Evolutionary conservation across 2,329 filamentous ascomycete genomes (phyloP).

Genomic region (Botrytis cinerea): DNA sequence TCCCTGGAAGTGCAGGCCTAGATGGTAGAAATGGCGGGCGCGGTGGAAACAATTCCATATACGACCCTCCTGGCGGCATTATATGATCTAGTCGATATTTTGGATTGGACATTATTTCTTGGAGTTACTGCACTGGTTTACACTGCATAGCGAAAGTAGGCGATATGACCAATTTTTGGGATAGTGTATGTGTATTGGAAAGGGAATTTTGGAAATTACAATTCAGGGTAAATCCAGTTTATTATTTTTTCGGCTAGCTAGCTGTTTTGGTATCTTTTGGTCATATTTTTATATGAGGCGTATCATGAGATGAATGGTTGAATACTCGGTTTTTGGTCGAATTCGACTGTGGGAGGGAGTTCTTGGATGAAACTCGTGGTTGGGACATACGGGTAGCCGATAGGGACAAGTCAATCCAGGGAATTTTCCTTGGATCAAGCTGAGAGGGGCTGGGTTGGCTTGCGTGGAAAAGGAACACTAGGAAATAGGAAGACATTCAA

Average conservation of each 20-base stretch:
- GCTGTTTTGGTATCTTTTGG: slow-evolving; percentile 17
- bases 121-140: slow-evolving; percentile 21
- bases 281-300: slow-evolving; percentile 23
- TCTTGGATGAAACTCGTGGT: slow-evolving; percentile 22
- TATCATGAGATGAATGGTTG: slow-evolving; percentile 23
- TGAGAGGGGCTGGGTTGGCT: slow-evolving; percentile 8
- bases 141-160: slow-evolving; percentile 23
- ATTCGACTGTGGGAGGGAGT: slow-evolving; percentile 22
- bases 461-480: slow-evolving; percentile 18
- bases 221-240: slow-evolving; percentile 13
- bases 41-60: slow-evolving; percentile 30
- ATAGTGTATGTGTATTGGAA: slow-evolving; percentile 25
- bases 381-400: slow-evolving; percentile 22
- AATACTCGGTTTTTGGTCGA: slow-evolving; percentile 14
- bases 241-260: slow-evolving; percentile 13
- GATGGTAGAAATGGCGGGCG: slow-evolving; percentile 31
- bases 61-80: slow-evolving; percentile 42
- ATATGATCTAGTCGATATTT: slow-evolving; percentile 33
- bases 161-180: slow-evolving; percentile 18
- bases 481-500: slow-evolving; percentile 6
- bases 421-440: background rate
- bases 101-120: slow-evolving; percentile 20
- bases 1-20: slow-evolving; percentile 31
- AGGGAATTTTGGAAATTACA: slow-evolving; percentile 17
- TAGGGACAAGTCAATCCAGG: background rate